A percentile compares a stretch with the other conserved stretches of the same genome.
These are phyloP conservation scores for Punica granatum DNA, from an alignment of 345 rosid genomes.

Conservation along the genomic window DNA sequence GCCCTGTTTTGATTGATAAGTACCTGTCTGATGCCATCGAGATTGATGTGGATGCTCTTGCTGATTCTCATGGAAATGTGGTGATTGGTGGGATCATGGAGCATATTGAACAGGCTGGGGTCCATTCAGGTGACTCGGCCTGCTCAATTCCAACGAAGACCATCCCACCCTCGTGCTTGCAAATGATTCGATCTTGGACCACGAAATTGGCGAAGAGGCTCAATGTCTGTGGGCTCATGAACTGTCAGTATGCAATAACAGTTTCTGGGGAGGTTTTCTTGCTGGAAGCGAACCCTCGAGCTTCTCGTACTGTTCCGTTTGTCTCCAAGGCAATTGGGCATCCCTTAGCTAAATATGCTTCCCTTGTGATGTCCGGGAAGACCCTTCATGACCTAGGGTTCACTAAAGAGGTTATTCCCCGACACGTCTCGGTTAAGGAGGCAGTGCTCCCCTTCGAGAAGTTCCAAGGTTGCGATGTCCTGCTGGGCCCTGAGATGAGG, in stretches of 20 bases:
- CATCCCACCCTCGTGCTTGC: constrained; percentile 61
- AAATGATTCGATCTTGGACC: constrained; percentile 77
- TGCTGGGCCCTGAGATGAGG: constrained; percentile 94
- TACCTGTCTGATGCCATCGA: constrained; percentile 88
- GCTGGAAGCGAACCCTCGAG: constrained; percentile 97
- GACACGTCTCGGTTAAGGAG: constrained; percentile 85
- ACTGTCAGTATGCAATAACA: constrained; percentile 87
- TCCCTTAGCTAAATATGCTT: constrained; percentile 90
- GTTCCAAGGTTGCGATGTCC: constrained; percentile 89
- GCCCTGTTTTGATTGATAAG: constrained; percentile 83
- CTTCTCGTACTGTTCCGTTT: constrained; percentile 94
- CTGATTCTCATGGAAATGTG: constrained; percentile 72
- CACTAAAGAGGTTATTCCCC: constrained; percentile 73
- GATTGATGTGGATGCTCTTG: constrained; percentile 83
- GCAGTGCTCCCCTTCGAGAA: constrained; percentile 94
- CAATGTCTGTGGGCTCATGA: constrained; percentile 93
- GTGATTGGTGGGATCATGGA: constrained; percentile 99
- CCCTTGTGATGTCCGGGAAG: constrained; percentile 84
- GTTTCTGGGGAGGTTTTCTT: constrained; percentile 73
- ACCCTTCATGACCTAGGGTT: constrained; percentile 62
- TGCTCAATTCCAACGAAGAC: constrained; percentile 88
- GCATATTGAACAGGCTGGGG: constrained; percentile 98
- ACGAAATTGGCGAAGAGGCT: constrained; percentile 64
- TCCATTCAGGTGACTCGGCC: constrained; percentile 98
- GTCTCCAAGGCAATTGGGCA: constrained; percentile 98